Base-by-base conservation (phyloP, 2,329 filamentous ascomycete species). In the Curvularia lunata region DNA sequence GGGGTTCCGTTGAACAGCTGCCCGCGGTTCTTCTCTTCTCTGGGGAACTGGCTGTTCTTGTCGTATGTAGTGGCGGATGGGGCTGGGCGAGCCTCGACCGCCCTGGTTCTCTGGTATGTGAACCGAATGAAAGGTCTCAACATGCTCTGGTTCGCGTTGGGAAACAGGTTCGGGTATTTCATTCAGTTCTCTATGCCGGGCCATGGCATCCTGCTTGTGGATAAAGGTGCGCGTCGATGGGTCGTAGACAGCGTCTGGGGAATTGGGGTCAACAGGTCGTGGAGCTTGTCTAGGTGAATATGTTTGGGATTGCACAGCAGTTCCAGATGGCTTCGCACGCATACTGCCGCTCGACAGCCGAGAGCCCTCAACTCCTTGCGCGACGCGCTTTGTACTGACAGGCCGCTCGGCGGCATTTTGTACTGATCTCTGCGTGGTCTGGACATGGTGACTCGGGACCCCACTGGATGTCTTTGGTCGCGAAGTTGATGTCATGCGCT, bases 261-360 rank as follows among this genome's bases (percentile, higher is more conserved):
- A 77, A 25, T 77, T 77, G 2, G 74, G 74, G 50, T 77, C 74
- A 13, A 77, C 69, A 1, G 66, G 62, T 8, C 67, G 65, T 18
- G 66, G 56, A 1, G 66, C 30, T n/a, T 63, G 63, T 28, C 54
- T 54, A 18, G 61, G 62, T 9, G 66, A 49, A 19, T 52, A 66
- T 3, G 64, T 65, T 43, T 66, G 59, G 28, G 61, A 55, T 43
- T 68, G 65, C 18, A 85, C 74, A 6, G 80, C 79, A 2, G 82
- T 81, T 3, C 82, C 84, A 54, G 76, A 82, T 1, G 81, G 76
- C 65, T 83, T 74, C 21, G 67, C 81, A 10, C 80, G 79, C 66
- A 87, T 78, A 9, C 83, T 85, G 12, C 85, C 86, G 57, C 84
- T 68, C 4, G 78, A 70, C 18, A 83, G 67, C 59, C 79, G 76